Conservation (phyloP, 2,329 filamentous ascomycete species). For the Beauveria scarabaeidicola region DNA sequence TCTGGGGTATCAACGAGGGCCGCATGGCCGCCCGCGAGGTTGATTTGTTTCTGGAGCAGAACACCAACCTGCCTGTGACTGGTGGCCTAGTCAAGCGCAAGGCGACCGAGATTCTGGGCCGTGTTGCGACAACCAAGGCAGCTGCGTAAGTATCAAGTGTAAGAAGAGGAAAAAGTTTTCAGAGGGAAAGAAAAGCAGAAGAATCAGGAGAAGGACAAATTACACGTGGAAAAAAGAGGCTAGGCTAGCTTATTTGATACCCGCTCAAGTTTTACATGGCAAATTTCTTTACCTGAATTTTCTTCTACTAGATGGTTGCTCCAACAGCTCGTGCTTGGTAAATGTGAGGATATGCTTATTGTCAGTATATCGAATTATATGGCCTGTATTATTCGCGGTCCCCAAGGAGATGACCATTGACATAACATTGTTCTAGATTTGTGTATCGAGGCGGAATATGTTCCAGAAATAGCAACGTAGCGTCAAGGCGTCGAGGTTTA, state of each 20-base stretch:
- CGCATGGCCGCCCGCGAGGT: slow-evolving; percentile 88
- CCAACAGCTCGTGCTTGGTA: no score
- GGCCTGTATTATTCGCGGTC: no score
- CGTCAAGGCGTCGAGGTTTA: background rate
- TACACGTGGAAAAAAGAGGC: no score
- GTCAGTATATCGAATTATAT: no score
- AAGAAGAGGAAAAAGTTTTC: background rate
- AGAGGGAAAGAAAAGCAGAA: background rate
- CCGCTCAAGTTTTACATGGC: background rate
- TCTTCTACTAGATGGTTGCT: no score
- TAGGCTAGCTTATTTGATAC: background rate
- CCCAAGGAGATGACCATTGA: no score
- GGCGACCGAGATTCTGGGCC: slow-evolving; percentile 58
- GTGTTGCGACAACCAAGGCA: slow-evolving; percentile 10
- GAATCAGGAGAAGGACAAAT: background rate
- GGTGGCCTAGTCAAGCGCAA: slow-evolving; percentile 85
- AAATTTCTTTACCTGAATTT: no score
- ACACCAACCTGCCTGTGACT: slow-evolving; percentile 75
- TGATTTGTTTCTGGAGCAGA: slow-evolving; percentile 74
- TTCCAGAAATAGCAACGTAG: no score
- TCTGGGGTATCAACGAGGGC: slow-evolving; percentile 98
- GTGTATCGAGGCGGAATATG: no score
- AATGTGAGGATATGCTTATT: no score
- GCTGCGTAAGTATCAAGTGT: background rate
- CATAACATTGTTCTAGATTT: no score